Evolutionary conservation across 805 yeast species (phyloP).

Genomic region (Suhomyces vadensis): DNA sequence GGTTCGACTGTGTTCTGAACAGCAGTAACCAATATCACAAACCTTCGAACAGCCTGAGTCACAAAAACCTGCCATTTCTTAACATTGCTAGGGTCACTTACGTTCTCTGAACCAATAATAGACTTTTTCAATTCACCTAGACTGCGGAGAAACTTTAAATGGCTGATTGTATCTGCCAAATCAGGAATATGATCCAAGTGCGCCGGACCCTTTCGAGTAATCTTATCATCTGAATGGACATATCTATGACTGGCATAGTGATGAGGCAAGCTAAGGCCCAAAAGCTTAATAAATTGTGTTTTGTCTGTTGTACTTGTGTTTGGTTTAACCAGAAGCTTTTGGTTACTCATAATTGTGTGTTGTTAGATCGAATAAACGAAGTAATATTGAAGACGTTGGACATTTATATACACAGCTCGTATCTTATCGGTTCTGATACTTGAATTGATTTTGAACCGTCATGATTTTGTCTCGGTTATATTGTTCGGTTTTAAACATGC

Average conservation of each 20-base stretch:
- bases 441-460: background rate
- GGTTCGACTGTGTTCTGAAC: background rate
- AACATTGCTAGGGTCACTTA: background rate
- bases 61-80: conserved; percentile 24
- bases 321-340: too few species aligned
- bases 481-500: too few species aligned
- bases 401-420: background rate
- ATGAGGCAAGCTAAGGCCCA: too few species aligned
- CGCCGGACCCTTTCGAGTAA: background rate
- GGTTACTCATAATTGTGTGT: too few species aligned
- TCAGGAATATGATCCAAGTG: conserved; percentile 10
- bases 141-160: conserved; percentile 26
- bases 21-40: conserved; percentile 18
- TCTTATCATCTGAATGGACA: background rate
- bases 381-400: too few species aligned
- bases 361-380: too few species aligned
- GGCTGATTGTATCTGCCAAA: conserved; percentile 17
- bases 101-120: conserved; percentile 5
- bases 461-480: too few species aligned
- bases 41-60: conserved; percentile 23
- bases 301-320: too few species aligned
- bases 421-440: background rate
- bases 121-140: conserved; percentile 19
- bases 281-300: too few species aligned
- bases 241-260: background rate